A percentile compares a stretch with the other conserved stretches of the same genome.
These are phyloP conservation scores for Intubia oerlemansii DNA, from an alignment of 2,329 filamentous ascomycete species.

Conservation along the genomic window DNA sequence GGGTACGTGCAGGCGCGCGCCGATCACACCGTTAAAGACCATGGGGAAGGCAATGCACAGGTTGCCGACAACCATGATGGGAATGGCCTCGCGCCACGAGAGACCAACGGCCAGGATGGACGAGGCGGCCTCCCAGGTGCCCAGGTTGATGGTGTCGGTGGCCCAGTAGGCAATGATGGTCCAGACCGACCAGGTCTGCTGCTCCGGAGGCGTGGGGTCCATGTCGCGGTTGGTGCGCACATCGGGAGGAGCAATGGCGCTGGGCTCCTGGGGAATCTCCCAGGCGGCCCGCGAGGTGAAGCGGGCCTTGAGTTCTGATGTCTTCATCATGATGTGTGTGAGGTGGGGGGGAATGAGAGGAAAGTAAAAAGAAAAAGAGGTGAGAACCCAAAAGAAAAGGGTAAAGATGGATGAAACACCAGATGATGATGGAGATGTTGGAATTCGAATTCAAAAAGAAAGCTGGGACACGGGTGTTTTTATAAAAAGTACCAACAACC, in stretches of 20 bases:
- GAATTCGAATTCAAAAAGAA: no score
- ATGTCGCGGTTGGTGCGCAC: conserved; percentile 14
- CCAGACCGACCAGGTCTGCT: conserved; percentile 15
- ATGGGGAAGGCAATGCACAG: conserved; percentile 33
- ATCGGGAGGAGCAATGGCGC: conserved; percentile 12
- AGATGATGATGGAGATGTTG: no score
- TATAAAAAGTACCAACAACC: no score
- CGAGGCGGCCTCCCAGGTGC: conserved; percentile 10
- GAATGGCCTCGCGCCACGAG: conserved; percentile 23
- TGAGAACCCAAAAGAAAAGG: no score
- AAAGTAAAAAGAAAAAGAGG: no score
- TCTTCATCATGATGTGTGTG: no score
- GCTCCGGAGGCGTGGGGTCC: conserved; percentile 16
- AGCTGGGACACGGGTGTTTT: no score
- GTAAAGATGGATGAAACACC: no score
- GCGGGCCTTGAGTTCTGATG: no score
- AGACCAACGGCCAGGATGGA: conserved; percentile 9
- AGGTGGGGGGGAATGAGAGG: no score
- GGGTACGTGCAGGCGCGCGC: conserved; percentile 23
- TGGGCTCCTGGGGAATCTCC: conserved; percentile 13
- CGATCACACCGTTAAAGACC: conserved; percentile 25
- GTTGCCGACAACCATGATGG: conserved; percentile 32
- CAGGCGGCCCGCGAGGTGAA: no score
- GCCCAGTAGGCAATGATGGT: conserved; percentile 12
- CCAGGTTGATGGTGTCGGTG: conserved; percentile 11